A percentile compares a stretch with the other conserved stretches of the same genome.
Conservation (phyloP, 805 yeast species). For the Pichia insulana region DNA sequence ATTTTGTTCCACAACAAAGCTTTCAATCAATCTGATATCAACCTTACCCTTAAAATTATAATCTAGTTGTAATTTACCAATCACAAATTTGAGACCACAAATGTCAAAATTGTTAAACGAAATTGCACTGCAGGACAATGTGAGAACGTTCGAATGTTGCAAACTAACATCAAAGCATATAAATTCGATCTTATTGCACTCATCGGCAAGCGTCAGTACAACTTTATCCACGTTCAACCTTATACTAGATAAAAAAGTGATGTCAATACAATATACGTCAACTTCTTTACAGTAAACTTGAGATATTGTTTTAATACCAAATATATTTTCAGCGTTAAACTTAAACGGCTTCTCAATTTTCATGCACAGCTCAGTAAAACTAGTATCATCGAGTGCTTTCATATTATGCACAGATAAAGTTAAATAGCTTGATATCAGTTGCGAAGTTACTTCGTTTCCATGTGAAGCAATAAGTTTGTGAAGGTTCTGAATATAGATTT, state of each 20-base stretch:
- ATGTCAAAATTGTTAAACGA: conserved; percentile 17
- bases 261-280: conserved; percentile 32
- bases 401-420: conserved; percentile 23
- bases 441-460: conserved; percentile 15
- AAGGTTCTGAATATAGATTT: conserved; percentile 62
- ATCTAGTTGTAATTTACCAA: conserved; percentile 18
- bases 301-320: neutral
- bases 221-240: conserved; percentile 14
- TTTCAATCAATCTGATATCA: conserved; percentile 6
- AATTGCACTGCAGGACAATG: conserved; percentile 15
- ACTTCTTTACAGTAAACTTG: conserved; percentile 27
- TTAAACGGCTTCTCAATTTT: neutral
- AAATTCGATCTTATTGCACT: conserved; percentile 15
- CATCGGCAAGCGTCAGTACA: conserved; percentile 9
- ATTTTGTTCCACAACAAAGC: conserved; percentile 6
- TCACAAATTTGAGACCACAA: too few species aligned
- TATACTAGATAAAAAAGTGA: conserved; percentile 27
- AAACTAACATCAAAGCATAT: conserved; percentile 4
- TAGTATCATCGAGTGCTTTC: conserved; percentile 7
- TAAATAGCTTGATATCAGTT: conserved; percentile 33
- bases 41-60: conserved; percentile 5
- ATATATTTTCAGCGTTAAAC: conserved; percentile 4
- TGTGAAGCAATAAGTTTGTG: conserved; percentile 29
- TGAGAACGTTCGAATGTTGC: conserved; percentile 10
- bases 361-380: conserved; percentile 1